Evolutionary conservation across 768 basidiomycete species (phyloP).

Genomic region (Xerocomus potaroensis): DNA sequence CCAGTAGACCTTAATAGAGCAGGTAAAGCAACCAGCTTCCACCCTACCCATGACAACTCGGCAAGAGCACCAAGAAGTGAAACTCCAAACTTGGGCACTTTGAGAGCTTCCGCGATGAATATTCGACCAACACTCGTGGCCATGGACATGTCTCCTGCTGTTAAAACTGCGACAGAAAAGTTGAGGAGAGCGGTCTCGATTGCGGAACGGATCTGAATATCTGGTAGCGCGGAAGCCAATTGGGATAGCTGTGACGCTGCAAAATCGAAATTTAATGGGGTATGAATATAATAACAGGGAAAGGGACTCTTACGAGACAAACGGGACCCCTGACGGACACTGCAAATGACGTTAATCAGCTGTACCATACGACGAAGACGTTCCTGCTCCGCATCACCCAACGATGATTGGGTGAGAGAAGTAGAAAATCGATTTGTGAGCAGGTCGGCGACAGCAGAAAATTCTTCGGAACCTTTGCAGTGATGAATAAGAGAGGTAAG

Average conservation of each 20-base stretch:
- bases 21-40: conserved; percentile 66
- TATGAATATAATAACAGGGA: not conserved
- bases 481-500: conserved; percentile 84
- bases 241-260: conserved; percentile 36
- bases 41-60: conserved; percentile 70
- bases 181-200: conserved; percentile 32
- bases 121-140: conserved; percentile 41
- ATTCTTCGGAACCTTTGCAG: conserved; percentile 65
- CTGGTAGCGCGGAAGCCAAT: conserved; percentile 30
- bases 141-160: conserved; percentile 40
- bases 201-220: conserved; percentile 24
- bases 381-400: conserved; percentile 28
- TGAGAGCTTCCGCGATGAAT: conserved; percentile 33
- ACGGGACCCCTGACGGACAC: conserved; percentile 70
- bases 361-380: conserved; percentile 51
- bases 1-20: conserved; percentile 49
- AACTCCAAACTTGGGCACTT: conserved; percentile 40
- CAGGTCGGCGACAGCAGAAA: conserved; percentile 51
- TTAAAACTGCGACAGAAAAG: conserved; percentile 34
- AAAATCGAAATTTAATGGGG: not conserved
- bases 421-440: conserved; percentile 40
- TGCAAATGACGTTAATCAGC: conserved; percentile 50
- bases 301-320: conserved; percentile 46
- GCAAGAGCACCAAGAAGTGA: conserved; percentile 58
- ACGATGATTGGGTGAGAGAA: conserved; percentile 1